Base-by-base conservation (phyloP, 2,329 filamentous ascomycete species). In the Aspergillus fijiensis region DNA sequence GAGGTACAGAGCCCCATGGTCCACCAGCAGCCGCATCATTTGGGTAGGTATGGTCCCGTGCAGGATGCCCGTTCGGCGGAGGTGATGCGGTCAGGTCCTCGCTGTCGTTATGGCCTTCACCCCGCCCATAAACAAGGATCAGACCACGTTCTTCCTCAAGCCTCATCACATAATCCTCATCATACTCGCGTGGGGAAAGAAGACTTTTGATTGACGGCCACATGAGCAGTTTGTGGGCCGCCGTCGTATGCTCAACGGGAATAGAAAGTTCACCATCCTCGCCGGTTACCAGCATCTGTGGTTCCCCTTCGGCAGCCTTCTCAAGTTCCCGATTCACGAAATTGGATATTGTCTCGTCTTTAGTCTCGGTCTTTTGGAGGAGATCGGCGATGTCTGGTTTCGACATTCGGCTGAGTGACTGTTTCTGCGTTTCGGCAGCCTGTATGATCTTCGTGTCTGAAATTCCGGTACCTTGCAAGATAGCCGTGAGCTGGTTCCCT, bases 171-270 rank as follows among this genome's bases (percentile, higher is more conserved):
- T 92, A 96, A 39, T 84, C 77, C 65, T 89, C 85, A 58, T 86
- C 84, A 27, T 87, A 82, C 55, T 82, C 82, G 33, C 81, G 79
- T 68, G 80, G 66, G 59, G 75, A 58, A 35, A 91, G 86, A 70
- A 97, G 72, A 63, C 82, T 77, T 71, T 81, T 77, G 57, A 95
- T 91, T 0, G 87, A 84, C 0, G 84, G 84, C 87, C 89, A 92
- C 51, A 84, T 82, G 29, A 98, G 79, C 19, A 98, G 80, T 63
- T 92, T 85, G 54, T 95, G 91, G 1, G 92, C 92, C n/a, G 92
- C 86, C 0, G 93, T 97, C 0, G 91, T 96, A 70, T 98, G 94
- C 66, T 96, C 91, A 29, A 88, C 85, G 0, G 92, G 90, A 58
- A 96, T 90, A 1, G 89, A 85, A 14, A 90, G 84, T 65, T 87